Conservation (phyloP, 768 basidiomycete genomes). For the Russula brevipes region DNA sequence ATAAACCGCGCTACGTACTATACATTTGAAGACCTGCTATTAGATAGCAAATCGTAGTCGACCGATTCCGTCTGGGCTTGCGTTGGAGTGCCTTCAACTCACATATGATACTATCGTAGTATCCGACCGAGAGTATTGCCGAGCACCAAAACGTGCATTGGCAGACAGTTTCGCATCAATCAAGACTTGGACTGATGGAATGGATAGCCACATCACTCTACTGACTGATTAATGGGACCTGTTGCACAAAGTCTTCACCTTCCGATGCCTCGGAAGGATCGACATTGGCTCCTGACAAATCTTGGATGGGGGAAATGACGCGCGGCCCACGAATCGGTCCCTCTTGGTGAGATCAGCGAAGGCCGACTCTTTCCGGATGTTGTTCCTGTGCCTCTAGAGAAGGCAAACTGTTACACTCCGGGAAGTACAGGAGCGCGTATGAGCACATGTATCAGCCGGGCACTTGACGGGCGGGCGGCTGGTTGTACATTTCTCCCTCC, state of each 20-base stretch:
- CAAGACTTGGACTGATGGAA: background rate
- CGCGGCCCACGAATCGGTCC: background rate
- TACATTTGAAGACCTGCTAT: background rate
- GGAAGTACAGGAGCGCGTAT: background rate
- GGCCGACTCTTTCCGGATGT: background rate
- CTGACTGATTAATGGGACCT: too few relatives aligned
- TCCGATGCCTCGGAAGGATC: background rate
- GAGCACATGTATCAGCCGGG: background rate
- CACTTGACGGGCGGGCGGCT: background rate
- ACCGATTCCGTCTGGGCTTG: too few relatives aligned
- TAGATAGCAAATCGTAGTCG: background rate
- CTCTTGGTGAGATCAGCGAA: background rate
- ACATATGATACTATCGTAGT: too few relatives aligned
- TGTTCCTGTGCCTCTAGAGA: background rate
- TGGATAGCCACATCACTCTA: background rate
- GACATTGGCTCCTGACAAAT: background rate
- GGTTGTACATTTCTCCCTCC: background rate
- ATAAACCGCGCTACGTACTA: background rate
- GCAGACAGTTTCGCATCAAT: background rate
- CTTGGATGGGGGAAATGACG: background rate
- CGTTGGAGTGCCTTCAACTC: background rate
- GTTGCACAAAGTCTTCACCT: too few relatives aligned
- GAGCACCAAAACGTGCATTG: background rate
- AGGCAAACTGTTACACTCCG: background rate
- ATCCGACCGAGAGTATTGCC: too few relatives aligned